Conservation (phyloP, 352 stramenopile genomes). For the Globisporangium uncinulatum region DNA sequence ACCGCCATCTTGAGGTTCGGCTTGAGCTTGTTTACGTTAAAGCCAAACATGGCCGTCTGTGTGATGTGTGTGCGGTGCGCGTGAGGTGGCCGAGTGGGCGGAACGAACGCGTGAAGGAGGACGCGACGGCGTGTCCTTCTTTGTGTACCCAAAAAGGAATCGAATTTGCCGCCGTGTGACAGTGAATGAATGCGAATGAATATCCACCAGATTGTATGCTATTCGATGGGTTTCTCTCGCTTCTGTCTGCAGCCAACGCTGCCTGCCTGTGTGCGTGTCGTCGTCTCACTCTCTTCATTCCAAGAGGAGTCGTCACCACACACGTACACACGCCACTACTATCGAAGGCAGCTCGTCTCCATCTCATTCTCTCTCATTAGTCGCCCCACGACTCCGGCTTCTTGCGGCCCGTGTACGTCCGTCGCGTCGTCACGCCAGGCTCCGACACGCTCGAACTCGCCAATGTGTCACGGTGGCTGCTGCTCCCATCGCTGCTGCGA, state of each 20-base stretch:
- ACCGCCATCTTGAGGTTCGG: slow-evolving; percentile 92
- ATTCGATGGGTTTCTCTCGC: too few species aligned
- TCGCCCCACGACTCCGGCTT: slow-evolving; percentile 73
- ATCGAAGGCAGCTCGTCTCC: too few species aligned
- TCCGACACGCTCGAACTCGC: slow-evolving; percentile 32
- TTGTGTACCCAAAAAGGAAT: too few species aligned
- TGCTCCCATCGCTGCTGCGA: slow-evolving; percentile 13
- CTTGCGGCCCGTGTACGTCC: slow-evolving; percentile 73
- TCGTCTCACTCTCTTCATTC: too few species aligned
- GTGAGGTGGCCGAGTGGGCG: not conserved
- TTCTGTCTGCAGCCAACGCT: too few species aligned
- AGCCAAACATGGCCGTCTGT: slow-evolving; percentile 67
- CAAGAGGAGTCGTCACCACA: too few species aligned
- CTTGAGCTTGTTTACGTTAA: slow-evolving; percentile 91
- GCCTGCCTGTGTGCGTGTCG: too few species aligned
- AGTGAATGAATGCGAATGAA: too few species aligned
- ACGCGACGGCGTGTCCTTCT: too few species aligned
- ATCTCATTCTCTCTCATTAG: not conserved
- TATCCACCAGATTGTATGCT: too few species aligned
- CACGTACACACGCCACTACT: too few species aligned
- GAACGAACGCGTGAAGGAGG: not conserved
- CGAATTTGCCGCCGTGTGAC: too few species aligned
- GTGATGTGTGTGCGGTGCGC: not conserved
- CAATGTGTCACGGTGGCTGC: slow-evolving; percentile 30
- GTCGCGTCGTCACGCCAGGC: slow-evolving; percentile 25